Evolutionary conservation across 768 basidiomycete species (phyloP).

Genomic region (Phanerodontia chrysosporium): DNA sequence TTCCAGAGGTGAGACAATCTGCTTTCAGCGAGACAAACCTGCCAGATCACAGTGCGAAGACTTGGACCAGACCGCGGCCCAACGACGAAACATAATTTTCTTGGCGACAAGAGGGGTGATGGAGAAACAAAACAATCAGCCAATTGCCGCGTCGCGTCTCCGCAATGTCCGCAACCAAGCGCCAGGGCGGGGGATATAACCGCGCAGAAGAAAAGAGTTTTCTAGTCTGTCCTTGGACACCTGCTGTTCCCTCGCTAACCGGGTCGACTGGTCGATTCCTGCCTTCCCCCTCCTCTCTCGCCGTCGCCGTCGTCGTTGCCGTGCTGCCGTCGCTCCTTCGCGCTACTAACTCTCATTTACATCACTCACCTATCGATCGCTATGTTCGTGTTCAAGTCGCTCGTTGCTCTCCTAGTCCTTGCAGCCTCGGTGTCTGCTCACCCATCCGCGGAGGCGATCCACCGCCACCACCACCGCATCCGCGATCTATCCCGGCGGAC

Average conservation of each 20-base stretch:
- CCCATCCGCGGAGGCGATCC: not conserved
- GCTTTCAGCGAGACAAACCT: too few relatives aligned
- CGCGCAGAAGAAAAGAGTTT: too few relatives aligned
- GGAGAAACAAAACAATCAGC: not conserved
- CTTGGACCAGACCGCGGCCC: not conserved
- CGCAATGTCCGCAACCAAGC: not conserved
- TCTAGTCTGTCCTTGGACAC: not conserved
- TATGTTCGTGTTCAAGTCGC: conserved; percentile 13
- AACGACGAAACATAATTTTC: not conserved
- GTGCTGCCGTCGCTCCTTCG: conserved; percentile 3
- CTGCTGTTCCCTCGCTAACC: not conserved
- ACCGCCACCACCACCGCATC: conserved; percentile 1
- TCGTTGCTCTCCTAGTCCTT: conserved; percentile 14
- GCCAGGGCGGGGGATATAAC: not conserved
- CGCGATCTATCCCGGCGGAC: conserved; percentile 2
- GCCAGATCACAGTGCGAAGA: not conserved
- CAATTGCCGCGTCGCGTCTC: not conserved
- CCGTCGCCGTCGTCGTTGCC: not conserved
- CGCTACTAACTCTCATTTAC: not conserved
- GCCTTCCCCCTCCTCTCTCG: not conserved
- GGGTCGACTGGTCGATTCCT: conserved; percentile 4
- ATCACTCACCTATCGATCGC: not conserved
- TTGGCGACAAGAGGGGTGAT: not conserved
- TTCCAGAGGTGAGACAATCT: too few relatives aligned
- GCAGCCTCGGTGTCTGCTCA: conserved; percentile 7